These are phyloP conservation scores for Ilex aquifolium DNA, from an alignment of 257 asterid species.

Conservation along the genomic window DNA sequence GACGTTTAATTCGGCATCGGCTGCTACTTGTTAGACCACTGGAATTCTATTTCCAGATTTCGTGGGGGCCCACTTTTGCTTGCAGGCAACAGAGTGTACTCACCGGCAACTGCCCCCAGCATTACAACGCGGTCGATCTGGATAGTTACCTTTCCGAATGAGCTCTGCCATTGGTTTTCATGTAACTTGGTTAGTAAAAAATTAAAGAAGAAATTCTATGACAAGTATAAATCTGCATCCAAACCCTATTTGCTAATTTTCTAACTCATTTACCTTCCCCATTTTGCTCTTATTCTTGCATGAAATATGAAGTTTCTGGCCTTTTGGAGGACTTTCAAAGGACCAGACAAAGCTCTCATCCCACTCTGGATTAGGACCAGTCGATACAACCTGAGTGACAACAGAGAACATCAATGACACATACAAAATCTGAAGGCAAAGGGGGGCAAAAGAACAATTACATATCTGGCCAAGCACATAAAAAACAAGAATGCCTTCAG, in stretches of 20 bases:
- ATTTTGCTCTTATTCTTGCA: constrained; percentile 99
- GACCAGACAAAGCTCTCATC: constrained; percentile 96
- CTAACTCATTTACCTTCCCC: constrained; percentile 65
- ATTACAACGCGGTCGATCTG: constrained; percentile 98
- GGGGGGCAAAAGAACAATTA: background rate
- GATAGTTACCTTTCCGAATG: constrained; percentile 95
- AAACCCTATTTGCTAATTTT: background rate
- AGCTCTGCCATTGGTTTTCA: constrained; percentile 46
- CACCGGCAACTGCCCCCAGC: constrained; percentile 98
- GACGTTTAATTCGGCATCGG: background rate
- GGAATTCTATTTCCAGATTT: constrained; percentile 88
- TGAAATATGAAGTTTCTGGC: constrained; percentile 98
- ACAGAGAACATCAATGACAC: background rate
- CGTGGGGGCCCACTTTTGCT: constrained; percentile 97
- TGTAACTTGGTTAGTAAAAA: too few species aligned
- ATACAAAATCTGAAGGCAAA: background rate
- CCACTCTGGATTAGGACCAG: constrained; percentile 97
- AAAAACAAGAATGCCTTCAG: too few species aligned
- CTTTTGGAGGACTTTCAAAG: constrained; percentile 98
- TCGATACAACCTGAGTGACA: constrained; percentile 66
- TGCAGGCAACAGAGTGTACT: constrained; percentile 74
- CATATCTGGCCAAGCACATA: too few species aligned
- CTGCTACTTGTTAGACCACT: constrained; percentile 69
- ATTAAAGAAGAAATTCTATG: too few species aligned
- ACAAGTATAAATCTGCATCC: too few species aligned